Evolutionary conservation across 129 eudicot genomes (phyloP).

Genomic region (Ambrosia artemisiifolia): DNA sequence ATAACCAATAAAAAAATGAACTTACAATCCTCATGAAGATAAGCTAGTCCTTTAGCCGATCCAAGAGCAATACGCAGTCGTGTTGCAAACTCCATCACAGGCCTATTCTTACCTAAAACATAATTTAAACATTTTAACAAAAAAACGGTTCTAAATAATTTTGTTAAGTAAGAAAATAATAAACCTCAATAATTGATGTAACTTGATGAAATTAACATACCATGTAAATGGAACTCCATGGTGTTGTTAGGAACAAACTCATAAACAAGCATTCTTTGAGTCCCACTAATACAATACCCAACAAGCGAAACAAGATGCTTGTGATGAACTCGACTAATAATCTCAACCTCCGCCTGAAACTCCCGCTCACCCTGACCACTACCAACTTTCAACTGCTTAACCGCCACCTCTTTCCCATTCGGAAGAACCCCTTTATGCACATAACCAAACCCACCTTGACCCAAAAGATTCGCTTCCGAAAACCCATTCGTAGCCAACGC

Average conservation of each 20-base stretch:
- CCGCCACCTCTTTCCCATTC: slow-evolving; percentile 47
- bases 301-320: slow-evolving; percentile 37
- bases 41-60: slow-evolving; percentile 87
- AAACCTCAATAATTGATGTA: not conserved
- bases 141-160: not conserved
- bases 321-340: too few species aligned
- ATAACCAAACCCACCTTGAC: slow-evolving; percentile 65
- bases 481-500: slow-evolving; percentile 43
- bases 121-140: not conserved
- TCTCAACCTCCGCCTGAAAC: not conserved
- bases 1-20: not conserved
- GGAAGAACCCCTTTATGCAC: slow-evolving; percentile 58
- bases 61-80: slow-evolving; percentile 87
- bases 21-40: slow-evolving; percentile 91
- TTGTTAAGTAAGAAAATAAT: not conserved
- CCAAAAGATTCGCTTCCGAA: slow-evolving; percentile 46
- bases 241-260: slow-evolving; percentile 58
- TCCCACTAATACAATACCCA: slow-evolving; percentile 54
- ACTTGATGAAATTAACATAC: slow-evolving; percentile 21
- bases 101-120: slow-evolving; percentile 66
- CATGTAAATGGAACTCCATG: slow-evolving; percentile 54
- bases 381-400: slow-evolving; percentile 44
- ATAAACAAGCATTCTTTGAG: slow-evolving; percentile 56
- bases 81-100: slow-evolving; percentile 68
- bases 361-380: slow-evolving; percentile 57